Evolutionary conservation across 2,329 filamentous ascomycete genomes (phyloP).

Genomic region (Blastomyces gilchristii): DNA sequence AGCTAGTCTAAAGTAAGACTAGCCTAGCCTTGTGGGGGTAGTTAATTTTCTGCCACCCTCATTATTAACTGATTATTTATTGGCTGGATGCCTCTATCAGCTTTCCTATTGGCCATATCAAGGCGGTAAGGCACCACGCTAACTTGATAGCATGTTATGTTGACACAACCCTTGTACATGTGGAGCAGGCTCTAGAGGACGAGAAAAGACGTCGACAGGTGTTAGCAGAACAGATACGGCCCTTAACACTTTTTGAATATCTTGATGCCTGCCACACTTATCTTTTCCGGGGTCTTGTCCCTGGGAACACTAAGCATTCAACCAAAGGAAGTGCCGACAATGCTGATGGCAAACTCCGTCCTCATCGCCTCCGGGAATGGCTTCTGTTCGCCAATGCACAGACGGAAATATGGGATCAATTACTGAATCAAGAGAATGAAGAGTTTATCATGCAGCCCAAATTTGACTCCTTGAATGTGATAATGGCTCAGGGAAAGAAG

Average conservation of each 20-base stretch:
- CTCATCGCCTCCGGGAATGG: slow-evolving; percentile 12
- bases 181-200: background rate
- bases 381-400: slow-evolving; percentile 10
- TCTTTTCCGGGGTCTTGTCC: too few species aligned
- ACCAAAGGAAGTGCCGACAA: background rate
- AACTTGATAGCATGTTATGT: too few species aligned
- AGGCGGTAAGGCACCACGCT: too few species aligned
- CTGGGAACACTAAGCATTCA: background rate
- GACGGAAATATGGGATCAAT: slow-evolving; percentile 7
- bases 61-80: too few species aligned
- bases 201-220: background rate
- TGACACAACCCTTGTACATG: too few species aligned
- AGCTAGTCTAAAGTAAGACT: too few species aligned
- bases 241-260: background rate
- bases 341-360: slow-evolving; percentile 13
- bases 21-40: too few species aligned
- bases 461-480: slow-evolving; percentile 12
- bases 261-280: too few species aligned
- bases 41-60: too few species aligned
- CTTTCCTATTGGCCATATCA: too few species aligned
- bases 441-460: slow-evolving; percentile 9
- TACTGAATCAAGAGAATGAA: slow-evolving; percentile 6
- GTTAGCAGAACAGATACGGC: background rate
- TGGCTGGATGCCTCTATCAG: too few species aligned
- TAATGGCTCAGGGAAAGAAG: slow-evolving; percentile 9